Conservation (phyloP, 2,329 filamentous ascomycete genomes). For the Allantophomopsis cytisporea region DNA sequence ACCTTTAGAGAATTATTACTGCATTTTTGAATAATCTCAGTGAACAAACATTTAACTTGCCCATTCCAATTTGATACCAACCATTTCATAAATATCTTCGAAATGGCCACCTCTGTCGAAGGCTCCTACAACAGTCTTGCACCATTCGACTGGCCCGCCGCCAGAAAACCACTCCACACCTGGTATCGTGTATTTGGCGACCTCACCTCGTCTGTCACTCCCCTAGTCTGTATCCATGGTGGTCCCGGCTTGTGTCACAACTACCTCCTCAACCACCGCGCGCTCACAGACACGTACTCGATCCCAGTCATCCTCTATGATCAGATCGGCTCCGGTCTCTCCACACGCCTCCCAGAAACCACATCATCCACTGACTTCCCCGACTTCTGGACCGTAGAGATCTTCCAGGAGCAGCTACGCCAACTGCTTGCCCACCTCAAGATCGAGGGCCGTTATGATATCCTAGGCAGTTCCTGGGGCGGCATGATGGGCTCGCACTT, state of each 20-base stretch:
- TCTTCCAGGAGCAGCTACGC: conserved; percentile 33
- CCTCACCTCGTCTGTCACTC: conserved; percentile 10
- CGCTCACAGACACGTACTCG: conserved; percentile 14
- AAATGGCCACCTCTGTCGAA: too few relatives aligned
- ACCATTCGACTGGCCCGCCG: conserved; percentile 5
- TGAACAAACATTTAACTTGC: too few relatives aligned
- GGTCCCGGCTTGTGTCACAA: conserved; percentile 29
- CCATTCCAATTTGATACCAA: too few relatives aligned
- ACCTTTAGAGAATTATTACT: too few relatives aligned
- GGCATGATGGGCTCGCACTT: conserved; percentile 32
- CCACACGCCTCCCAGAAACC: conserved; percentile 30
- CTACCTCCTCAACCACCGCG: conserved; percentile 18
- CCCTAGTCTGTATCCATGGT: conserved; percentile 25
- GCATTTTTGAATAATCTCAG: too few relatives aligned
- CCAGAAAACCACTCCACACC: conserved; percentile 19
- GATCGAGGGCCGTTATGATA: conserved; percentile 23
- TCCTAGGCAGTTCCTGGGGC: conserved; percentile 38
- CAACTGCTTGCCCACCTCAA: conserved; percentile 28
- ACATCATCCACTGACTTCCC: conserved; percentile 24
- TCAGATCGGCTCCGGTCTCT: conserved; percentile 33
- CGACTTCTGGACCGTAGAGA: conserved; percentile 23
- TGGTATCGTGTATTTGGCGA: conserved; percentile 22
- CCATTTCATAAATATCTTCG: too few relatives aligned
- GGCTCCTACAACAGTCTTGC: too few relatives aligned
- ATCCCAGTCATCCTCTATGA: conserved; percentile 36